Conservation (phyloP, 495 filamentous ascomycete genomes). For the Viridothelium virens region DNA sequence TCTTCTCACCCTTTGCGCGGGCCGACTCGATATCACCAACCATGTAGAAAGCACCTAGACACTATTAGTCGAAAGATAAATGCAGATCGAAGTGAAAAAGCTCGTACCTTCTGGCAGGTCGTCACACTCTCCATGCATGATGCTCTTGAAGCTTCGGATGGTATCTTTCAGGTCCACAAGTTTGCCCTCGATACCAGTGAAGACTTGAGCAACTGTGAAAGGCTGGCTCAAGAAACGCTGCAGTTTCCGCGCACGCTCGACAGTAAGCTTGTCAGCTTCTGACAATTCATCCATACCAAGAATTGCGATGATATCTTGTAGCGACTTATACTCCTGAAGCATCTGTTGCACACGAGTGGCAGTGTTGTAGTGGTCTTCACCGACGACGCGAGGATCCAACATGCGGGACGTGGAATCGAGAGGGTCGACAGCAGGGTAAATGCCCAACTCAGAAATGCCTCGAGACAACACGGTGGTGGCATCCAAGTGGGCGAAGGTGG, state of each 20-base stretch:
- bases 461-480: conserved; percentile 99
- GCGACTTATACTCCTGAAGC: conserved; percentile 99
- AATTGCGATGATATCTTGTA: conserved; percentile 99
- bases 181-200: conserved; percentile 95
- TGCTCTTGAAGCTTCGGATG: conserved; percentile 92
- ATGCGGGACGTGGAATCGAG: conserved; percentile 99
- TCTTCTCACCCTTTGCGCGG: conserved; percentile 97
- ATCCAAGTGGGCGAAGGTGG: conserved; percentile 99
- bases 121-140: conserved; percentile 91
- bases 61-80: conserved; percentile 14
- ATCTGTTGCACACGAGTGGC: conserved; percentile 95
- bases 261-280: conserved; percentile 97
- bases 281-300: conserved; percentile 99
- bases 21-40: conserved; percentile 93
- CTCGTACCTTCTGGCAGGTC: conserved; percentile 76
- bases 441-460: conserved; percentile 99
- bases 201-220: conserved; percentile 97
- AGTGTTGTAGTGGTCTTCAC: conserved; percentile 93
- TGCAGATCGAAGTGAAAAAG: conserved; percentile 14
- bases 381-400: conserved; percentile 96
- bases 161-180: conserved; percentile 98
- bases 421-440: conserved; percentile 99
- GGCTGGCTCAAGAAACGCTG: conserved; percentile 99
- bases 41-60: conserved; percentile 82
- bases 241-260: conserved; percentile 99